A percentile compares a stretch with the other conserved stretches of the same genome.
phyloP scores from a whole-genome alignment of 768 basidiomycete genomes.

The Boletus sp. region DNA sequence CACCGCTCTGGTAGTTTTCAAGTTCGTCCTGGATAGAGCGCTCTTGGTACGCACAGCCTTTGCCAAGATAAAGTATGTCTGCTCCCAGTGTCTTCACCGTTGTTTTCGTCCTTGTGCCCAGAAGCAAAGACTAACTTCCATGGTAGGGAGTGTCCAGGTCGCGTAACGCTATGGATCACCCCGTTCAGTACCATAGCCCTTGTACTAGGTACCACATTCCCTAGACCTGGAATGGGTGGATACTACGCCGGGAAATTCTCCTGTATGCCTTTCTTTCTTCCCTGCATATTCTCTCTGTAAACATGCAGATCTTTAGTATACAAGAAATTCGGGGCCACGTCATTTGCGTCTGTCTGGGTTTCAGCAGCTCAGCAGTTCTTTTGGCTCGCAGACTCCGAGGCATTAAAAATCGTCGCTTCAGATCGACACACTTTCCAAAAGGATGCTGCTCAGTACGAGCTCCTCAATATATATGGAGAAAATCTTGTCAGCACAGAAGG shows the following conservation, averaged over 20 bases:
- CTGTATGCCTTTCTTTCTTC: constrained; percentile 24
- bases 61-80: constrained; percentile 15
- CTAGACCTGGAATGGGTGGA: constrained; percentile 33
- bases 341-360: constrained; percentile 35
- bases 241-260: constrained; percentile 35
- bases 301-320: constrained; percentile 30
- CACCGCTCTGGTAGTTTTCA: constrained; percentile 7
- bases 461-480: constrained; percentile 43
- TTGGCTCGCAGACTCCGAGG: constrained; percentile 45
- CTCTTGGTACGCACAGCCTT: constrained; percentile 12
- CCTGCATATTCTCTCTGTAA: not conserved
- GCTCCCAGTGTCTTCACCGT: not conserved
- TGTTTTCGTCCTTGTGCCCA: not conserved
- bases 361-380: constrained; percentile 30
- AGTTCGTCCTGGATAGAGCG: constrained; percentile 3
- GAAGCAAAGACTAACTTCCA: not conserved
- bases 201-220: constrained; percentile 31
- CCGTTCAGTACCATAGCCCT: constrained; percentile 32
- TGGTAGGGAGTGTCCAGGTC: constrained; percentile 22
- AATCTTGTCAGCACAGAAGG: constrained; percentile 44
- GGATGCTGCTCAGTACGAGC: constrained; percentile 38
- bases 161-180: constrained; percentile 25
- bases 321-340: constrained; percentile 37
- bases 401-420: constrained; percentile 34
- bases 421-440: constrained; percentile 39